These are phyloP conservation scores for Westerdykella ornata DNA, from an alignment of 2,329 filamentous ascomycete genomes.

Conservation along the genomic window DNA sequence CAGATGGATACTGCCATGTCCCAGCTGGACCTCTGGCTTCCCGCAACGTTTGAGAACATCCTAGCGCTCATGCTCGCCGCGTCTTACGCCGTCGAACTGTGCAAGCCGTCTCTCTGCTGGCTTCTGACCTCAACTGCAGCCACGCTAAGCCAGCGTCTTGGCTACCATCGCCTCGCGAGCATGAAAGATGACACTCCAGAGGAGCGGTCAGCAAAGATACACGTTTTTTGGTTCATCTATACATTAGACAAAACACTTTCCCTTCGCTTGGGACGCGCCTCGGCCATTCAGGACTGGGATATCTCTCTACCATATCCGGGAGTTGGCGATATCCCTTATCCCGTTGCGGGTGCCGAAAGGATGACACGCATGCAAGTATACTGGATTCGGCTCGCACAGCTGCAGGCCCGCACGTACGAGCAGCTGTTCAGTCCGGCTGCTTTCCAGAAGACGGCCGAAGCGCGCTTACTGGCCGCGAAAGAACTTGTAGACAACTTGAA, in stretches of 20 bases:
- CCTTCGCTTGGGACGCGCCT: conserved; percentile 33
- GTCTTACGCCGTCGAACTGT: conserved; percentile 29
- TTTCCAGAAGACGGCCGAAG: conserved; percentile 20
- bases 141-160: conserved; percentile 26
- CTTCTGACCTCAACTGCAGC: conserved; percentile 28
- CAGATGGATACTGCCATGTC: conserved; percentile 41
- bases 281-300: conserved; percentile 37
- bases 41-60: conserved; percentile 33
- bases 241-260: conserved; percentile 37
- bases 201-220: conserved; percentile 23
- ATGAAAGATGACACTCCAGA: conserved; percentile 30
- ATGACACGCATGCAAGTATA: conserved; percentile 21
- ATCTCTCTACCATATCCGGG: conserved; percentile 21
- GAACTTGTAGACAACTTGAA: conserved; percentile 25
- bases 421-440: conserved; percentile 34
- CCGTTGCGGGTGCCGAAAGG: conserved; percentile 5
- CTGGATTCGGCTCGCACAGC: conserved; percentile 30
- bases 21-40: conserved; percentile 29
- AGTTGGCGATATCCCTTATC: background rate
- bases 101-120: conserved; percentile 34
- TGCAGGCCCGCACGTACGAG: conserved; percentile 34
- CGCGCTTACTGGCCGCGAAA: conserved; percentile 21
- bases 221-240: conserved; percentile 37
- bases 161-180: conserved; percentile 32
- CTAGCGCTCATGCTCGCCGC: conserved; percentile 29